Conservation (phyloP, 129 eudicot species). For the sunflower (Helianthus annuus) region HanXRQr2.0-SUNRISE NC_035433.2:57637581-57638080, state of each 20-base stretch:
- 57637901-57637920: too few relatives aligned
- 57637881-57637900: too few relatives aligned
- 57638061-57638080: neutral
- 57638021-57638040: conserved; percentile 51
- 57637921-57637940: too few relatives aligned
- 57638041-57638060: conserved; percentile 1
- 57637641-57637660: conserved; percentile 16
- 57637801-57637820: conserved; percentile 43
- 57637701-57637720: neutral
- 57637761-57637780: conserved; percentile 40
- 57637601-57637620: conserved; percentile 12
- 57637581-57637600: conserved; percentile 35
- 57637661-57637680: conserved; percentile 11
- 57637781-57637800: conserved; percentile 84
- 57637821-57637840: too few relatives aligned
- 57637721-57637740: conserved; percentile 11
- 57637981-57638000: conserved; percentile 75
- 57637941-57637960: too few relatives aligned
- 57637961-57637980: neutral
- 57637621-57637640: neutral
- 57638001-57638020: conserved; percentile 97
- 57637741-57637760: conserved; percentile 10
- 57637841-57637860: conserved; percentile 26
- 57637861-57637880: too few relatives aligned
- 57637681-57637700: conserved; percentile 10